Conservation (phyloP, 495 filamentous ascomycete genomes). For the Penicillium lividum region DNA sequence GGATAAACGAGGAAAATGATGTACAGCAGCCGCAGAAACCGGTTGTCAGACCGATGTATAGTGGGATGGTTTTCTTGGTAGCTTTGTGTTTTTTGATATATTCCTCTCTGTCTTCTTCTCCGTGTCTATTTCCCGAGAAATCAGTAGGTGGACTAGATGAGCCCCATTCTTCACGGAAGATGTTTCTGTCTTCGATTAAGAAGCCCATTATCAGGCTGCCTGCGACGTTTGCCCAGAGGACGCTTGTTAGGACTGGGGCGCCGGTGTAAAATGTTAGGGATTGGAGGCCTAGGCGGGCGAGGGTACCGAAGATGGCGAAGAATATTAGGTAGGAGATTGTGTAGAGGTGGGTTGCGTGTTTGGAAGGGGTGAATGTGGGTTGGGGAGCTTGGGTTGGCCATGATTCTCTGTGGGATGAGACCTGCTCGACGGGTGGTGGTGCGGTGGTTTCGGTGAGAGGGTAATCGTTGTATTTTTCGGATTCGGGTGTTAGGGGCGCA, state of each 20-base stretch:
- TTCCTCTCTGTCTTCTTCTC: slow-evolving; percentile 21
- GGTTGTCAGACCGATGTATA: slow-evolving; percentile 89
- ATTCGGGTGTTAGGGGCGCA: background rate
- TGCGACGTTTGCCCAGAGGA: slow-evolving; percentile 90
- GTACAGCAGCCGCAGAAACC: slow-evolving; percentile 95
- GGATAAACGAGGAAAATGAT: slow-evolving; percentile 86
- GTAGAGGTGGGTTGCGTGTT: slow-evolving; percentile 69
- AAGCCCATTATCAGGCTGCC: slow-evolving; percentile 87
- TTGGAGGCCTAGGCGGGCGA: slow-evolving; percentile 80
- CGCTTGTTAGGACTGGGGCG: slow-evolving; percentile 69
- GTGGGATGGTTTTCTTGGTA: slow-evolving; percentile 77
- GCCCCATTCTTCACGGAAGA: slow-evolving; percentile 72
- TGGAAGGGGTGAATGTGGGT: slow-evolving; percentile 39
- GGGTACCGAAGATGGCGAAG: slow-evolving; percentile 85
- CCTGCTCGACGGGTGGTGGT: slow-evolving; percentile 16
- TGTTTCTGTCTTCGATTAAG: slow-evolving; percentile 71
- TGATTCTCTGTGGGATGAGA: slow-evolving; percentile 15
- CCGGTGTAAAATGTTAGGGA: slow-evolving; percentile 80
- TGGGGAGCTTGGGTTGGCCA: slow-evolving; percentile 11
- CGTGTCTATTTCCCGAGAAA: background rate
- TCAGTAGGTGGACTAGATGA: background rate
- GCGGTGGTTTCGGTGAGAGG: slow-evolving; percentile 18
- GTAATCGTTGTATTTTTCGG: slow-evolving; percentile 10
- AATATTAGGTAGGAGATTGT: slow-evolving; percentile 79
- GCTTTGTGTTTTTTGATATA: slow-evolving; percentile 39